Conservation (phyloP, 2,329 filamentous ascomycete species). For the Aspergillus sp. region DNA sequence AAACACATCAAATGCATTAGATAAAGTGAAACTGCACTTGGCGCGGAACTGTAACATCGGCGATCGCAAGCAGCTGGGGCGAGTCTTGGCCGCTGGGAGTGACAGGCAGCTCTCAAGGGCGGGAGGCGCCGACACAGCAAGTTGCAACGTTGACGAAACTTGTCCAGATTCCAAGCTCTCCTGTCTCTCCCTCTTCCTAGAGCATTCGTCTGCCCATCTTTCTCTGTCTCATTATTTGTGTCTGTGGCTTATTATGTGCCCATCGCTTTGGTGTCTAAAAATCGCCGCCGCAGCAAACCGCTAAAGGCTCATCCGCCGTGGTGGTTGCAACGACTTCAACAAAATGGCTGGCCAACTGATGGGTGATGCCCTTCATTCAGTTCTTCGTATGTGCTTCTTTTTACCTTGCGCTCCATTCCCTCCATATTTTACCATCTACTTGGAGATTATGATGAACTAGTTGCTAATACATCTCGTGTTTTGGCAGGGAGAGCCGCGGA, state of each 20-base stretch:
- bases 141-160: slow-evolving; percentile 4
- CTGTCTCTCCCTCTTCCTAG: not conserved
- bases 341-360: slow-evolving; percentile 39
- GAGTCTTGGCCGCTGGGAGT: not conserved
- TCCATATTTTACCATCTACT: not conserved
- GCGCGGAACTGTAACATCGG: no score
- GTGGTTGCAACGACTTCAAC: slow-evolving; percentile 23
- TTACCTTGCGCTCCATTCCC: not conserved
- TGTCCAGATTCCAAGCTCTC: slow-evolving; percentile 1
- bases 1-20: no score
- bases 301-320: slow-evolving; percentile 26
- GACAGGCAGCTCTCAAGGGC: not conserved
- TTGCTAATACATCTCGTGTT: slow-evolving; percentile 20
- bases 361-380: slow-evolving; percentile 33
- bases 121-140: not conserved
- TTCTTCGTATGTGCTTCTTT: slow-evolving; percentile 34
- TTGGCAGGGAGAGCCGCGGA: slow-evolving; percentile 36
- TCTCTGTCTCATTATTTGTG: not conserved
- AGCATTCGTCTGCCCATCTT: not conserved
- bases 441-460: not conserved
- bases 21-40: no score
- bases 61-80: no score
- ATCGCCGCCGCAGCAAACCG: slow-evolving; percentile 35
- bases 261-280: slow-evolving; percentile 29
- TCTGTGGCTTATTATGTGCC: slow-evolving; percentile 38